These are phyloP conservation scores for Rhodamnia argentea DNA, from an alignment of 345 rosid species.

Conservation along the genomic window DNA sequence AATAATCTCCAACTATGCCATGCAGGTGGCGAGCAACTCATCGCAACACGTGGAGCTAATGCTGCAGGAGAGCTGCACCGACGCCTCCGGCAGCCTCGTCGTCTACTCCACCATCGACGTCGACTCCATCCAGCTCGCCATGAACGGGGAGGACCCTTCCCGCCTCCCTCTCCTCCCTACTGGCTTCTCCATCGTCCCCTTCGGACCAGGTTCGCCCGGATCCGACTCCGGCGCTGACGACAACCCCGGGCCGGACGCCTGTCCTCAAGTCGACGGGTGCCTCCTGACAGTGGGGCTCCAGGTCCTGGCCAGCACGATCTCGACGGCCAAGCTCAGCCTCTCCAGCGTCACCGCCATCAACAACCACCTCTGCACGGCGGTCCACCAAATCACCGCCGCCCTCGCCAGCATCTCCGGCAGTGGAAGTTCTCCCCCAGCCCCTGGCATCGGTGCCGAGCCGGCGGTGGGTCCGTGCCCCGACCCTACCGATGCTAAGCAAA, in stretches of 20 bases:
- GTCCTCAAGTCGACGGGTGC: slow-evolving; percentile 24
- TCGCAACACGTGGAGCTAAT: slow-evolving; percentile 77
- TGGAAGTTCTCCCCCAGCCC: slow-evolving; percentile 14
- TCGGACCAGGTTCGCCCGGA: neutral
- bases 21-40: slow-evolving; percentile 76
- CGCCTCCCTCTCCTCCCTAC: slow-evolving; percentile 67
- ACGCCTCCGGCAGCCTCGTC: slow-evolving; percentile 69
- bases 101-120: slow-evolving; percentile 72
- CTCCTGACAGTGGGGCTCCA: slow-evolving; percentile 80
- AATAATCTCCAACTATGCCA: neutral
- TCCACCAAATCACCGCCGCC: slow-evolving; percentile 55
- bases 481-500: neutral
- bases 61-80: slow-evolving; percentile 87
- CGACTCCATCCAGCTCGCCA: slow-evolving; percentile 58
- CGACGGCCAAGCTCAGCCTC: slow-evolving; percentile 64
- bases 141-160: slow-evolving; percentile 78
- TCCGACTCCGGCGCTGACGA: neutral
- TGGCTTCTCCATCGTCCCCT: slow-evolving; percentile 63
- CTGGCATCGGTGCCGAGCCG: neutral
- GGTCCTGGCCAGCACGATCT: slow-evolving; percentile 60
- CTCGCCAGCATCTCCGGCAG: slow-evolving; percentile 17
- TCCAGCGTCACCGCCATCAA: slow-evolving; percentile 57
- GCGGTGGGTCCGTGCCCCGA: neutral
- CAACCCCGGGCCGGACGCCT: neutral
- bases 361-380: slow-evolving; percentile 55